Conservation (phyloP, 1,139 yeast species). For the Casaregolazyma lundiana region DNA sequence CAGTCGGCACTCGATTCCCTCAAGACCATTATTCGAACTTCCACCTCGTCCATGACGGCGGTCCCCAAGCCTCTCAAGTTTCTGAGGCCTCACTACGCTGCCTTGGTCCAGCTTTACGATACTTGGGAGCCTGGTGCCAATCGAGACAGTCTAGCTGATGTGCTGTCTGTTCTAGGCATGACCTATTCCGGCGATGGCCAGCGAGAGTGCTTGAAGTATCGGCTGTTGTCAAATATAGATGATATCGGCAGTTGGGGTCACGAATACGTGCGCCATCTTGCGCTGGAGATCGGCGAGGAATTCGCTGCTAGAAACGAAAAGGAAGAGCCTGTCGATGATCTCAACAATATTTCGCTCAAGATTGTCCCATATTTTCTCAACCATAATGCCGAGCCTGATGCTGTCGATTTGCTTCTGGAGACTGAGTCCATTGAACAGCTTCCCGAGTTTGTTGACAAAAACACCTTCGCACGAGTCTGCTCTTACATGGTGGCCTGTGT, state of each 20-base stretch:
- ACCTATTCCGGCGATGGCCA: conserved; percentile 84
- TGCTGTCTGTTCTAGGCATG: conserved; percentile 91
- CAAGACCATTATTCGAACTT: conserved; percentile 76
- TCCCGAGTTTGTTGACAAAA: conserved; percentile 77
- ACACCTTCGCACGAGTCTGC: conserved; percentile 84
- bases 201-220: conserved; percentile 74
- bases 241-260: conserved; percentile 93
- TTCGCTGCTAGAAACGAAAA: conserved; percentile 63
- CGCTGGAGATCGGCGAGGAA: conserved; percentile 89
- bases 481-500: conserved; percentile 94
- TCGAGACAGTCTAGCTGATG: conserved; percentile 63
- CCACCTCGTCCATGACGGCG: conserved; percentile 98
- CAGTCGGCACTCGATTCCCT: conserved; percentile 58
- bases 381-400: conserved; percentile 98
- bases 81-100: conserved; percentile 78
- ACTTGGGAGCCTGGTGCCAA: conserved; percentile 49
- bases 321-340: conserved; percentile 37
- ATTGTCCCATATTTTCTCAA: conserved; percentile 87
- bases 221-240: conserved; percentile 57
- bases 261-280: conserved; percentile 92
- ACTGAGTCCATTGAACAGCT: conserved; percentile 81
- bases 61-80: conserved; percentile 98
- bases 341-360: conserved; percentile 63
- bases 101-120: conserved; percentile 59
- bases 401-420: conserved; percentile 87